Base-by-base conservation (phyloP, 371 early-diverging fungal genomes). In the Choanephora cucurbitarum region DNA sequence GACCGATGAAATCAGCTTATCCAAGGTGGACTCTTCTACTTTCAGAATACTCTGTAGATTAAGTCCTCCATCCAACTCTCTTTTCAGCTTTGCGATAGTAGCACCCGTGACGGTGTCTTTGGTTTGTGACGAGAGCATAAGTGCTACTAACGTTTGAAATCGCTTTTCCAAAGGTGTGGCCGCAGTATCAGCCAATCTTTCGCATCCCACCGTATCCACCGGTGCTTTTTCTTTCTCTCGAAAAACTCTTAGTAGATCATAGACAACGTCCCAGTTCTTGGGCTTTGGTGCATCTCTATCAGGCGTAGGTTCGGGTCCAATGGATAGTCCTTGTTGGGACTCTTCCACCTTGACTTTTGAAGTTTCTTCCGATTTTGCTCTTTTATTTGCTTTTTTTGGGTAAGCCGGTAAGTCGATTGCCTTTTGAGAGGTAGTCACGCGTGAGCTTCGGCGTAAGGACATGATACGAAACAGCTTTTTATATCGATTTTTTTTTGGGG, bases 161-260 rank as follows among this genome's bases (percentile, higher is more conserved):
- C 96, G 84, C 44, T 73, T 84, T 3, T 80, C 83, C 81, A 88
- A 19, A 15, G 60, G 58, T 32, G 61, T 31, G 0, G 66, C 61
- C 1, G 51, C 47, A n/a, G 58, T 66, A 28, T 89, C 85, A 9
- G 86, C 92, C 24, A 94, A 65, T 17, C 81, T 68, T 44, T 84
- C 91, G 73, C 99, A 98, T 0, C 99, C 99, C 76, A 95, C 90
- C 0, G 89, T 88, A 72, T 99, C 99, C 5, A 99, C 99, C 1
- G 97, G 97, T 5, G 99, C 98, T 11, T 69, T 45, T 55, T 82
- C 66, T 6, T 57, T 60, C 31, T 81, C 60, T 18, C 94, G 77
- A 66, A 75, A 91, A 14, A 73, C 79, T 44, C 79, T 72, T 44
- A 96, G 82, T 21, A 66, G 58, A 21, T 85, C 74, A 60, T 85